A percentile compares a stretch with the other conserved stretches of the same genome.
These are phyloP conservation scores for Candida boleticola DNA, from an alignment of 805 yeast species.

Conservation along the genomic window DNA sequence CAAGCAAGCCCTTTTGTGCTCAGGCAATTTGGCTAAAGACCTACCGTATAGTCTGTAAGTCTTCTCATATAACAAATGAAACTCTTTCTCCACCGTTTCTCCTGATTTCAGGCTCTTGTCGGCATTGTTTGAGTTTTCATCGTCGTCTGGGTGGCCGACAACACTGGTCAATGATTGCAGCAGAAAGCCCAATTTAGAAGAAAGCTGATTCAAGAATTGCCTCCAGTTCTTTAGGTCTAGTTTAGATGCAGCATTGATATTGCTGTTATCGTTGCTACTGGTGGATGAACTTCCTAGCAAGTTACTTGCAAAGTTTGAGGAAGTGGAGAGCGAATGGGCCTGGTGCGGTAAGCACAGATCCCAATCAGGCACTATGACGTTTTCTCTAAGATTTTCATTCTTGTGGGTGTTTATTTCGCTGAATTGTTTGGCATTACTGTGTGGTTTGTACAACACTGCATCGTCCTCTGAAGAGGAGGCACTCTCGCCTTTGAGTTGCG, in stretches of 20 bases:
- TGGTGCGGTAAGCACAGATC: constrained; percentile 33
- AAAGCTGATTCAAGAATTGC: constrained; percentile 30
- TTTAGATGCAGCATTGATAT: constrained; percentile 12
- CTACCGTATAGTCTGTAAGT: constrained; percentile 40
- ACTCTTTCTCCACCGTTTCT: constrained; percentile 27
- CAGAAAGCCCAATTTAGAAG: constrained; percentile 34
- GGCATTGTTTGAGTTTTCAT: constrained; percentile 1
- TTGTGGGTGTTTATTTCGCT: constrained; percentile 42
- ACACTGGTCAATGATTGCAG: constrained; percentile 28
- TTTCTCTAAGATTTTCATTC: constrained; percentile 40
- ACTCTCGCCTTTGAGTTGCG: constrained; percentile 6
- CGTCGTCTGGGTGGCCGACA: constrained; percentile 8
- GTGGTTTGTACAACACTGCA: constrained; percentile 45
- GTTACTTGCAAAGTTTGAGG: constrained; percentile 16
- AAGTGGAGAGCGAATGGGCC: constrained; percentile 11
- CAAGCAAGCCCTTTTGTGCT: constrained; percentile 37
- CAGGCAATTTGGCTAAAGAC: constrained; percentile 34
- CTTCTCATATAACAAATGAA: constrained; percentile 30
- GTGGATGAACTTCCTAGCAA: constrained; percentile 27
- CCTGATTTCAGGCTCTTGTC: constrained; percentile 11
- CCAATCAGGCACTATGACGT: constrained; percentile 44
- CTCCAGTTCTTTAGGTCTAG: constrained; percentile 37
- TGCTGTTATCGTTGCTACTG: constrained; percentile 14
- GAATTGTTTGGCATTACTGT: constrained; percentile 38
- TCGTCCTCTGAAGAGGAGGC: constrained; percentile 25